These are phyloP conservation scores for Ceratobasidium sp. DNA, from an alignment of 1,284 basidiomycete genomes.

Conservation along the genomic window DNA sequence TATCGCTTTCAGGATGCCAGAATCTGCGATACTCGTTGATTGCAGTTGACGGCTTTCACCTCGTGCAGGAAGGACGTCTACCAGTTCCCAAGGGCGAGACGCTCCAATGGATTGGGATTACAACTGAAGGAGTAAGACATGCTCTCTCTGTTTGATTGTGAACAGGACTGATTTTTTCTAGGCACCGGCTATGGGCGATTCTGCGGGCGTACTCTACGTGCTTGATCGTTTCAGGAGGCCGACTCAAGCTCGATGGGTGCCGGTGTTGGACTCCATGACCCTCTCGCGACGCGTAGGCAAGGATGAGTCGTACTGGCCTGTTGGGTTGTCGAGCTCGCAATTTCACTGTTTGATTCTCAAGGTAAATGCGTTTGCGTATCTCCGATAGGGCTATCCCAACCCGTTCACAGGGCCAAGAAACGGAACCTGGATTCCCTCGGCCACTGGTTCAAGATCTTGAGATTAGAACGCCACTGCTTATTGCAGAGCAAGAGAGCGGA, in stretches of 20 bases:
- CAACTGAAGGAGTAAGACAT: slow-evolving; percentile 82
- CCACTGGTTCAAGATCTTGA: slow-evolving; percentile 91
- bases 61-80: slow-evolving; percentile 84
- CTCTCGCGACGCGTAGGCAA: slow-evolving; percentile 81
- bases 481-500: slow-evolving; percentile 68
- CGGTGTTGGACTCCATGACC: slow-evolving; percentile 81
- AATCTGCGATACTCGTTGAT: slow-evolving; percentile 87
- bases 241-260: slow-evolving; percentile 91
- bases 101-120: slow-evolving; percentile 91
- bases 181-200: slow-evolving; percentile 93
- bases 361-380: slow-evolving; percentile 54
- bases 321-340: slow-evolving; percentile 76
- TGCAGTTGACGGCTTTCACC: slow-evolving; percentile 86
- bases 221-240: slow-evolving; percentile 88
- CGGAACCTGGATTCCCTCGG: slow-evolving; percentile 84
- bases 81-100: slow-evolving; percentile 81
- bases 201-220: slow-evolving; percentile 80
- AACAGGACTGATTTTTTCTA: slow-evolving; percentile 49
- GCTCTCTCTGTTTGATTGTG: background rate
- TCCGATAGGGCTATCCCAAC: background rate
- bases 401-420: slow-evolving; percentile 73
- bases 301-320: slow-evolving; percentile 94
- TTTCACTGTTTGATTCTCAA: slow-evolving; percentile 93
- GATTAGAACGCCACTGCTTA: slow-evolving; percentile 83
- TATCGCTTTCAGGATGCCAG: slow-evolving; percentile 75